Evolutionary conservation across 73 alveolate genomes (phyloP), one percentile per base, ranked within the genome.

Genomic region (Paramecium sexaurelia): DNA sequence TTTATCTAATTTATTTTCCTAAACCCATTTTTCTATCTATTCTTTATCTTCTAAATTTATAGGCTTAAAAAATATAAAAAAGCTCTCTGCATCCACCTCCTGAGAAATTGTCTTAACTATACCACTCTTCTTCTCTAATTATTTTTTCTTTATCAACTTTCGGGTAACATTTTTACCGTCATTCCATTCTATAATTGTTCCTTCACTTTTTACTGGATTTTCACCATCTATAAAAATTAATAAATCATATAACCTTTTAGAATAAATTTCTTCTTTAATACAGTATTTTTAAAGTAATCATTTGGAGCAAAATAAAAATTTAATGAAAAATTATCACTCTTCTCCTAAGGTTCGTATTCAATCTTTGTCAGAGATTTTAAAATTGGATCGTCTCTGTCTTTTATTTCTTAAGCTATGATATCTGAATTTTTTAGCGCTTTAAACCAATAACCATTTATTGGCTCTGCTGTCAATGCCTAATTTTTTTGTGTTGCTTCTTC

Each of bases 161-260:
- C 92, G 91, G 5, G 99, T 97, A 17, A 95, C 95, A 89, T 98
- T 95, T 71, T 94, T 95, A 33, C 98, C 99, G 55, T 96, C 99
- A 91, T 97, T 96, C 99, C 99, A 98, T 36, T 92, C 95, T 26
- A 98, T 96, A 73, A 88, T 96, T 40, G 98, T 97, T 17, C 99
- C 97, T 84, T 96, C 97, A 67, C 97, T 96, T 93, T 97, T 96
- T 68, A 95, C 97, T 17, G 97, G 95, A 41, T 95, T 96, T 85
- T 91, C 94, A 43, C 96, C 90, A 78, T 78, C 90, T 73, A 15
- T 20, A 36, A 32, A 20, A 0, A 3, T 73, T 36, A 36, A 32
- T 24, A 13, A 73, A 27, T 27, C 22, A 36, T 29, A 15, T 36
- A 94, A 75, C 95, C 98, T 68, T 96, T 94, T 91, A 98, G 85